Conservation (phyloP, 2,329 filamentous ascomycete species). For the Cryoendolithus antarcticus region DNA sequence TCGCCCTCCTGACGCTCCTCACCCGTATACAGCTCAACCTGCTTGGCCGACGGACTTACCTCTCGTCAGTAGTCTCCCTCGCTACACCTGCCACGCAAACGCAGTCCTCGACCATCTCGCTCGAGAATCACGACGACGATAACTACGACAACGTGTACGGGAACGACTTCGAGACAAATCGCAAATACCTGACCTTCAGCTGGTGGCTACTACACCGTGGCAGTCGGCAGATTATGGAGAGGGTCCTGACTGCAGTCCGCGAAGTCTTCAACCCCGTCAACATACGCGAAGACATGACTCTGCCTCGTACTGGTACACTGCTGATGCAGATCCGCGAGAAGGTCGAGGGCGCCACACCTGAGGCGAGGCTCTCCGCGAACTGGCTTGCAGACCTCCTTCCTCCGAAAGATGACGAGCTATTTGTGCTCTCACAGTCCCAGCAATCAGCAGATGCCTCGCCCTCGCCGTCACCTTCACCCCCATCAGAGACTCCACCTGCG, state of each 20-base stretch:
- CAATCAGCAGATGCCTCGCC: conserved; percentile 26
- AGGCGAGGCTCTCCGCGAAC: conserved; percentile 49
- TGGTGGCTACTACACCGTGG: conserved; percentile 95
- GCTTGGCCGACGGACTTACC: conserved; percentile 84
- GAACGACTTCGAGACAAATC: conserved; percentile 91
- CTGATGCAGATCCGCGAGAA: conserved; percentile 72
- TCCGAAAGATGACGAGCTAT: conserved; percentile 62
- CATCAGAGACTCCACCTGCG: conserved; percentile 2
- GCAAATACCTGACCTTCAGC: conserved; percentile 88
- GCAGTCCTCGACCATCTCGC: conserved; percentile 62
- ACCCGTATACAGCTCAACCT: conserved; percentile 95
- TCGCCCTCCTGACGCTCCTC: conserved; percentile 78
- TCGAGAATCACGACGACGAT: conserved; percentile 90
- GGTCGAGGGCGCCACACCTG: conserved; percentile 62
- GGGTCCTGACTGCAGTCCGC: conserved; percentile 70
- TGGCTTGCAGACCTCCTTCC: conserved; percentile 84
- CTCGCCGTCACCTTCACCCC: conserved; percentile 5
- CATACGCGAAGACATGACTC: conserved; percentile 74
- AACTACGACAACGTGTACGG: conserved; percentile 70
- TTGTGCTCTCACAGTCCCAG: conserved; percentile 76
- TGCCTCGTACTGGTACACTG: conserved; percentile 67
- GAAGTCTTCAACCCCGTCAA: conserved; percentile 83
- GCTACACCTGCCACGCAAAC: conserved; percentile 55
- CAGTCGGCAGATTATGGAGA: conserved; percentile 69
- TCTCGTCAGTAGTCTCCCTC: conserved; percentile 86